Conservation (phyloP, 768 basidiomycete species). For the Mycena albidolilacea region DNA sequence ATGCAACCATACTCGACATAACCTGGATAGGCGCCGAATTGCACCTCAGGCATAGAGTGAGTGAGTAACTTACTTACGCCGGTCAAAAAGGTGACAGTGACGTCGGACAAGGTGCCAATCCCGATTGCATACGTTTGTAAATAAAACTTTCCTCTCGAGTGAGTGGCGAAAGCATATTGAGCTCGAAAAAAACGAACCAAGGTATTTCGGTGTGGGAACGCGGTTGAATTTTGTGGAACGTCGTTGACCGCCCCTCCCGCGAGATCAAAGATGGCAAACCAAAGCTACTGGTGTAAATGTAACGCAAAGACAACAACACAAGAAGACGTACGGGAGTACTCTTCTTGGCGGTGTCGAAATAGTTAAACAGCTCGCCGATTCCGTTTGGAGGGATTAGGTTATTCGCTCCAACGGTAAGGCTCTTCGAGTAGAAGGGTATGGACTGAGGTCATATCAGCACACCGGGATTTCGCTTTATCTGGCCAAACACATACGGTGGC, state of each 20-base stretch:
- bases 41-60: constrained; percentile 27
- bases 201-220: constrained; percentile 36
- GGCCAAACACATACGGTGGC: constrained; percentile 15
- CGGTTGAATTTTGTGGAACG: constrained; percentile 34
- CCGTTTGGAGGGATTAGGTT: constrained; percentile 32
- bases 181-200: neutral
- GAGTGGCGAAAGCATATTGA: neutral
- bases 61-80: constrained; percentile 25
- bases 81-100: constrained; percentile 16
- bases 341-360: constrained; percentile 30
- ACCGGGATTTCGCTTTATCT: neutral
- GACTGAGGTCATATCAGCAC: constrained; percentile 12
- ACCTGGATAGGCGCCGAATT: constrained; percentile 37
- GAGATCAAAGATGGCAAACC: constrained; percentile 39
- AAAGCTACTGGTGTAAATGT: constrained; percentile 13
- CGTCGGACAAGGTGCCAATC: constrained; percentile 17
- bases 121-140: constrained; percentile 37
- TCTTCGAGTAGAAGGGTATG: constrained; percentile 39
- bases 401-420: constrained; percentile 29
- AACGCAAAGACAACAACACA: neutral
- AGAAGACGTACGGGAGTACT: constrained; percentile 27
- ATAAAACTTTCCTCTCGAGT: constrained; percentile 21
- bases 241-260: constrained; percentile 37
- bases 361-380: constrained; percentile 33
- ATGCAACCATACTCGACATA: constrained; percentile 37